Percentiles rank a stretch among this genome's conserved stretches.
Evolutionary conservation across 139 green algal species (phyloP).

Genomic region (Spirogloea muscicola): DNA sequence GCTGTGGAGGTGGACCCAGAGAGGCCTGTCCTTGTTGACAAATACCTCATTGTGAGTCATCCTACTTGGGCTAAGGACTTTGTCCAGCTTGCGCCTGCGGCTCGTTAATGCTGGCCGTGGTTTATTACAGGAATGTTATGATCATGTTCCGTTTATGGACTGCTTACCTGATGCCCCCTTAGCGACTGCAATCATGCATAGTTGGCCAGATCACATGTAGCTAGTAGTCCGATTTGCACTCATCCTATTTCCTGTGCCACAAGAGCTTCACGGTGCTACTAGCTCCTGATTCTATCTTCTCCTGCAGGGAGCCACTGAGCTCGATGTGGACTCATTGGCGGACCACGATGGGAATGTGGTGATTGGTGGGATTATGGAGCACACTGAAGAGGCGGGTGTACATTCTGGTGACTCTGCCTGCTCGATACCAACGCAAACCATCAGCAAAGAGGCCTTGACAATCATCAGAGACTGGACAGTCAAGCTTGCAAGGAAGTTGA

Average conservation of each 20-base stretch:
- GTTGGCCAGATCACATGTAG: too few relatives aligned
- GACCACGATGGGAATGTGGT: constrained; percentile 80
- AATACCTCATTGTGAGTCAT: constrained; percentile 72
- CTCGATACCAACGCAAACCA: constrained; percentile 77
- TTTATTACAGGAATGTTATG: too few relatives aligned
- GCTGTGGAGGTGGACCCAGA: constrained; percentile 78
- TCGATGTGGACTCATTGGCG: constrained; percentile 88
- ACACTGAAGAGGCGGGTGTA: constrained; percentile 92
- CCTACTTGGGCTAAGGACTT: too few relatives aligned
- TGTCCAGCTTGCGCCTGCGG: background rate
- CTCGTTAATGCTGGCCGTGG: too few relatives aligned
- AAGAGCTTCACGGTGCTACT: background rate
- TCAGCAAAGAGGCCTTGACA: constrained; percentile 65
- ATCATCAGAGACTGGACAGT: constrained; percentile 79
- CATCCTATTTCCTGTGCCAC: too few relatives aligned
- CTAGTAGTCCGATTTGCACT: too few relatives aligned
- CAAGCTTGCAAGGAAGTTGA: constrained; percentile 60
- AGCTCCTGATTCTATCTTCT: background rate
- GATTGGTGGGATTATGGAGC: constrained; percentile 97
- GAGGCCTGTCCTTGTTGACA: constrained; percentile 93
- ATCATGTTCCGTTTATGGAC: too few relatives aligned
- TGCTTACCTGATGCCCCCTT: too few relatives aligned
- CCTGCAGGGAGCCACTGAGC: constrained; percentile 69
- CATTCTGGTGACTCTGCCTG: constrained; percentile 91
- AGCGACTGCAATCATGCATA: too few relatives aligned